These are phyloP conservation scores for Cicer bijugum DNA, from an alignment of 306 rosid species.

Conservation along the genomic window DNA sequence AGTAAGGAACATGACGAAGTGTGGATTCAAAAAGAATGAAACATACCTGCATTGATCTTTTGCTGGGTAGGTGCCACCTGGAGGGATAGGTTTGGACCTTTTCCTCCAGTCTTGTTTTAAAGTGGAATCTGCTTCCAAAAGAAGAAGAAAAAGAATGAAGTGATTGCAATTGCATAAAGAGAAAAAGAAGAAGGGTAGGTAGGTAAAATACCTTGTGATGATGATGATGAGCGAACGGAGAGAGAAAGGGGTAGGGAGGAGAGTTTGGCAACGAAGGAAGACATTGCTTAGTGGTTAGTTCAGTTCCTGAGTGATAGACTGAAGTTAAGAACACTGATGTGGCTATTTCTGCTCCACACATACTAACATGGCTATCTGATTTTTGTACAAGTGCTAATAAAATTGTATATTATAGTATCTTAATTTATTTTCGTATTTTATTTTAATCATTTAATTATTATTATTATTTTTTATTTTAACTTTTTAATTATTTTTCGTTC, in stretches of 20 bases:
- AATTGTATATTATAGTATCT: too few species aligned
- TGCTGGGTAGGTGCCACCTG: constrained; percentile 94
- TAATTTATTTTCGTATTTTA: too few species aligned
- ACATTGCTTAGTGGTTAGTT: constrained; percentile 50
- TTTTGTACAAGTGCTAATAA: too few species aligned
- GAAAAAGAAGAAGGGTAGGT: background rate
- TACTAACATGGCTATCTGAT: too few species aligned
- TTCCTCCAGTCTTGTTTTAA: constrained; percentile 86
- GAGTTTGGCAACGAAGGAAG: constrained; percentile 57
- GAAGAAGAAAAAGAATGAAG: background rate
- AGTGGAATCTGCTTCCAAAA: constrained; percentile 52
- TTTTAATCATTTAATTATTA: too few species aligned
- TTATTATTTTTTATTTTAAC: too few species aligned
- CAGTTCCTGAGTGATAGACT: background rate
- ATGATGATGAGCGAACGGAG: constrained; percentile 59
- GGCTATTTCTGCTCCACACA: constrained; percentile 33
- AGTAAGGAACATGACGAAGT: background rate
- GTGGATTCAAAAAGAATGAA: background rate
- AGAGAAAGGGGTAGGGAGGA: constrained; percentile 54
- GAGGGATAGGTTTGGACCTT: constrained; percentile 82
- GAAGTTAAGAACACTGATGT: background rate
- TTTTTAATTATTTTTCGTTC: too few species aligned
- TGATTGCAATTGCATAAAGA: background rate
- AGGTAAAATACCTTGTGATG: constrained; percentile 56
- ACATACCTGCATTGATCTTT: constrained; percentile 93